A percentile compares a stretch with the other conserved stretches of the same genome.
phyloP scores from a whole-genome alignment of 345 rosid genomes.

The Leavenworthia alabamica region DNA sequence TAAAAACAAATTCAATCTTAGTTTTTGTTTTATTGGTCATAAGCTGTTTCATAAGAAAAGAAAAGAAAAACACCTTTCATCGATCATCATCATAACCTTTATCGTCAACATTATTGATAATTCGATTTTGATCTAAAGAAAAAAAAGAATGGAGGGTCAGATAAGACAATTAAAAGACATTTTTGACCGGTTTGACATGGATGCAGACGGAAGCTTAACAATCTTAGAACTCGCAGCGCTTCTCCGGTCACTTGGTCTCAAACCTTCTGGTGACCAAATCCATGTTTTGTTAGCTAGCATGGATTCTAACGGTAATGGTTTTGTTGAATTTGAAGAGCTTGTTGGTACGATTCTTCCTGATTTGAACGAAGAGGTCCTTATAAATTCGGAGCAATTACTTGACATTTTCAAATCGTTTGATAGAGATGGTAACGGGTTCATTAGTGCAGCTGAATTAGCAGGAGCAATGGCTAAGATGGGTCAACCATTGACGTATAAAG shows the following conservation, averaged over 20 bases:
- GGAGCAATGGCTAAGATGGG: constrained; percentile 91
- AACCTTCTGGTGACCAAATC: constrained; percentile 75
- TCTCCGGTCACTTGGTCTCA: constrained; percentile 63
- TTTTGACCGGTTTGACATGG: constrained; percentile 74
- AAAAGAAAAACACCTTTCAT: background rate
- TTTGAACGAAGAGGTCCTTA: constrained; percentile 42
- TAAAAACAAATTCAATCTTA: background rate
- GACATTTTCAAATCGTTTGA: constrained; percentile 65
- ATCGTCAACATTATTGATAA: background rate
- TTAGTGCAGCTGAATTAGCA: constrained; percentile 69
- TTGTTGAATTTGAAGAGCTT: constrained; percentile 72
- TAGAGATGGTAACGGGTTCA: constrained; percentile 73
- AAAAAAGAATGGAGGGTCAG: constrained; percentile 32
- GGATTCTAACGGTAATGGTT: constrained; percentile 79
- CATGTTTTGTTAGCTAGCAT: constrained; percentile 56
- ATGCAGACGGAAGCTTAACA: constrained; percentile 86
- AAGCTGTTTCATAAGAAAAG: background rate
- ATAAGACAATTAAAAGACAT: constrained; percentile 52
- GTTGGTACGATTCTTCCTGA: constrained; percentile 53
- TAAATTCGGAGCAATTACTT: constrained; percentile 52
- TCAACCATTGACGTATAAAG: constrained; percentile 63
- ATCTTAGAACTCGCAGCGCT: constrained; percentile 82
- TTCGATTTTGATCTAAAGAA: background rate
- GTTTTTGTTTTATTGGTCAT: background rate
- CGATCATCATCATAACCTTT: background rate